Evolutionary conservation across 1,139 yeast genomes (phyloP).

Genomic region (Blastobotrys proliferans): DNA sequence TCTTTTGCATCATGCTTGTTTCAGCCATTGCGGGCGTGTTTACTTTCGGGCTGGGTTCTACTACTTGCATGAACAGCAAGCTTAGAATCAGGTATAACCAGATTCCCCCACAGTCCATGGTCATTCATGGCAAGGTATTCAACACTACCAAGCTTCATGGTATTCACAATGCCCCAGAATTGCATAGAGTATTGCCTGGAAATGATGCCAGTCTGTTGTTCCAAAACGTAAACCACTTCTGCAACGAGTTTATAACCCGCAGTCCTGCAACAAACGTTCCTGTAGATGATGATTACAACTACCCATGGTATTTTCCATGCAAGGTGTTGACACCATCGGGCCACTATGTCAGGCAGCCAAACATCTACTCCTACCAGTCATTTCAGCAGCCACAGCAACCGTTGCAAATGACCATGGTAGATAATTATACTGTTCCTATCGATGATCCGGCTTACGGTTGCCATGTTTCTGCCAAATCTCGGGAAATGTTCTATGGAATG

Average conservation of each 20-base stretch:
- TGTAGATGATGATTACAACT: slow-evolving; percentile 42
- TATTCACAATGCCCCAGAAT: slow-evolving; percentile 4
- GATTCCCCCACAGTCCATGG: slow-evolving; percentile 53
- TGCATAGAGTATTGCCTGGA: slow-evolving; percentile 35
- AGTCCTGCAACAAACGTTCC: slow-evolving; percentile 45
- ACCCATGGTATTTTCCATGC: slow-evolving; percentile 92
- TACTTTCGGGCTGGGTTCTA: slow-evolving; percentile 81
- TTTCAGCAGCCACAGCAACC: neutral
- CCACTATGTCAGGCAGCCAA: slow-evolving; percentile 13
- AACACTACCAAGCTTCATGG: slow-evolving; percentile 43
- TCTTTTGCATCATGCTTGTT: slow-evolving; percentile 61
- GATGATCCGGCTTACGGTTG: slow-evolving; percentile 39
- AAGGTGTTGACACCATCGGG: slow-evolving; percentile 29
- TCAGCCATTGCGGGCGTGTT: slow-evolving; percentile 73
- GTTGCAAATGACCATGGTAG: neutral
- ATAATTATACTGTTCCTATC: slow-evolving; percentile 17
- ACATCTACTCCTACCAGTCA: slow-evolving; percentile 1
- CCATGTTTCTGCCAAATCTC: slow-evolving; percentile 60
- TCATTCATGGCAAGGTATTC: slow-evolving; percentile 75
- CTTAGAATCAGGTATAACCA: slow-evolving; percentile 51
- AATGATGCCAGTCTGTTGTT: slow-evolving; percentile 77
- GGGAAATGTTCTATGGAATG: slow-evolving; percentile 58
- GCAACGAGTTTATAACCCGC: slow-evolving; percentile 65
- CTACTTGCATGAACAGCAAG: slow-evolving; percentile 47
- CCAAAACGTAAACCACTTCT: slow-evolving; percentile 91